Percentiles rank a stretch among this genome's conserved stretches.
Conservation (phyloP, 352 stramenopile genomes). For the Lagenidium giganteum region DNA sequence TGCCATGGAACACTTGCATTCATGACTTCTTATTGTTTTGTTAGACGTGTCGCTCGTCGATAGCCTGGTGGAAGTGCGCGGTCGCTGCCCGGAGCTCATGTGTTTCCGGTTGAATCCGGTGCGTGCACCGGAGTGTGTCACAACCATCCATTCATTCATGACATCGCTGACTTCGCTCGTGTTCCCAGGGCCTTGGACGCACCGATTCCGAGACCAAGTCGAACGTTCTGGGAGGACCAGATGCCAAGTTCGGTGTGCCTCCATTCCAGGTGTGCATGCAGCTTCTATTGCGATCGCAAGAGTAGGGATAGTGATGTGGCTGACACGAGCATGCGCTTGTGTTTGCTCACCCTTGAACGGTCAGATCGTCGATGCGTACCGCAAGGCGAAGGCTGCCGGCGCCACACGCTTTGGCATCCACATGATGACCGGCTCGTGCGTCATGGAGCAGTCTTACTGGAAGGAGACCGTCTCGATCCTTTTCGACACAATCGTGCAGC, state of each 20-base stretch:
- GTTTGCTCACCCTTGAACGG: no score
- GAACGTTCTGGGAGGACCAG: slow-evolving; percentile 82
- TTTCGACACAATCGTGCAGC: slow-evolving; percentile 74
- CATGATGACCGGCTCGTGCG: slow-evolving; percentile 90
- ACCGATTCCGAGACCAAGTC: slow-evolving; percentile 88
- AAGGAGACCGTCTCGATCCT: slow-evolving; percentile 83
- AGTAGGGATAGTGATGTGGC: background rate
- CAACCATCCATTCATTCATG: background rate
- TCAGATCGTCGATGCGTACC: slow-evolving; percentile 87
- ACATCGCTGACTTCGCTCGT: background rate
- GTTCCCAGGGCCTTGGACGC: slow-evolving; percentile 54
- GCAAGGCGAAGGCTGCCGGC: slow-evolving; percentile 67
- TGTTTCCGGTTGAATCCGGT: slow-evolving; percentile 85
- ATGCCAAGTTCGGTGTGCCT: slow-evolving; percentile 87
- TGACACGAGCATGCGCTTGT: background rate
- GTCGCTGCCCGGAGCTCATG: slow-evolving; percentile 78
- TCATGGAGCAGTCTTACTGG: slow-evolving; percentile 89
- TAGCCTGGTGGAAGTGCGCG: slow-evolving; percentile 55
- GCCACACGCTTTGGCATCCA: slow-evolving; percentile 87
- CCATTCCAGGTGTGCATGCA: no score
- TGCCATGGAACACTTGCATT: background rate
- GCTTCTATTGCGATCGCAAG: slow-evolving; percentile 1
- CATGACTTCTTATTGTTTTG: background rate
- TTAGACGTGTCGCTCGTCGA: slow-evolving; percentile 79
- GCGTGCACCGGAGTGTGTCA: no score